Evolutionary conservation across 208 protist species (phyloP).

Genomic region (Acanthamoeba quina): DNA sequence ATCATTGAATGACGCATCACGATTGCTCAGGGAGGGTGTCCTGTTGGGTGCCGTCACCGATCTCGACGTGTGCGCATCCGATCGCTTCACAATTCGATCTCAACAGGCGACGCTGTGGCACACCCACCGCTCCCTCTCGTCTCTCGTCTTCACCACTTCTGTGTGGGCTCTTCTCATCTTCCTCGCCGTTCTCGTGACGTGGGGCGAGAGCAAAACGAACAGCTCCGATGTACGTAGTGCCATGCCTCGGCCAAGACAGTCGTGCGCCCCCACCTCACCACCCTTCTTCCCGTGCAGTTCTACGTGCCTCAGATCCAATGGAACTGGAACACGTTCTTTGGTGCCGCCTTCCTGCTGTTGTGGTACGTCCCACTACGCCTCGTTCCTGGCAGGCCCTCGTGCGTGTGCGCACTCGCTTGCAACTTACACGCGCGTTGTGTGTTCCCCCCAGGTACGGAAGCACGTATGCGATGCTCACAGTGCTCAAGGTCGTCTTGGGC

Average conservation of each 20-base stretch:
- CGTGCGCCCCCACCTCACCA: background rate
- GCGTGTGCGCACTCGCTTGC: too few relatives aligned
- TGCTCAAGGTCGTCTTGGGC: slow-evolving; percentile 26
- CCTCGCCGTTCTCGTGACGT: slow-evolving; percentile 22
- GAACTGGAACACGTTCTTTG: slow-evolving; percentile 63
- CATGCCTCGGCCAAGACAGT: background rate
- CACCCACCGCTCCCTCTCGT: slow-evolving; percentile 39
- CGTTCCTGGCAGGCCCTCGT: background rate
- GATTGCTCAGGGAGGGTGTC: background rate
- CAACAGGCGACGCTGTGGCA: slow-evolving; percentile 1
- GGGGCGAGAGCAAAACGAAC: background rate
- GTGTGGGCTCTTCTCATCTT: slow-evolving; percentile 21
- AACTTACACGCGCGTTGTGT: background rate
- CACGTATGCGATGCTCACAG: background rate
- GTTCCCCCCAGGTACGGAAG: slow-evolving; percentile 10
- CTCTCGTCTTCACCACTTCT: slow-evolving; percentile 7
- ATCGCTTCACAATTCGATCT: slow-evolving; percentile 21
- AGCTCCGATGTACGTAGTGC: background rate
- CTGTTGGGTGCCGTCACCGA: background rate
- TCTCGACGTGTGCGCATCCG: slow-evolving; percentile 3
- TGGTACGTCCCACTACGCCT: background rate
- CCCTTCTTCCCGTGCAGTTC: slow-evolving; percentile 14
- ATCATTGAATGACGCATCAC: background rate
- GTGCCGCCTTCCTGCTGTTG: background rate
- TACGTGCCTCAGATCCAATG: slow-evolving; percentile 21